Evolutionary conservation across 108 stramenopile genomes (phyloP).

Genomic region (Cyclotella sp.): DNA sequence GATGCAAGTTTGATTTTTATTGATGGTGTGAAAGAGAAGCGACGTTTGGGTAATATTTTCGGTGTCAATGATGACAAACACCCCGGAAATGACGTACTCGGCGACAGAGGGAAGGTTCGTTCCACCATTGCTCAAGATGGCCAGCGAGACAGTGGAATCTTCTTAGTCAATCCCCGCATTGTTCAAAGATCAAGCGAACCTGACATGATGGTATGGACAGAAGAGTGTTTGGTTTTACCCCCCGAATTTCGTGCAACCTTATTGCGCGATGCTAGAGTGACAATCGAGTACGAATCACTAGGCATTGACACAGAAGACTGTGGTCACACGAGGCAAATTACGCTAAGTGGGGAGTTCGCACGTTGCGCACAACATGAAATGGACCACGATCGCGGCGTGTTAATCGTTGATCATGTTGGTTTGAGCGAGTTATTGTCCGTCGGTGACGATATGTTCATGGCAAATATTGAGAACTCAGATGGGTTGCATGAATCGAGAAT

Average conservation of each 20-base stretch:
- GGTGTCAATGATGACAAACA: not conserved
- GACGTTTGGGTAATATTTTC: not conserved
- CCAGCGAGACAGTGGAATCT: slow-evolving; percentile 29
- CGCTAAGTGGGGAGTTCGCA: slow-evolving; percentile 63
- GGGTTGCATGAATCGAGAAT: slow-evolving; percentile 49
- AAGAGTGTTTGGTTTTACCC: slow-evolving; percentile 84
- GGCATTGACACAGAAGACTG: slow-evolving; percentile 12
- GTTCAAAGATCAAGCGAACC: slow-evolving; percentile 70
- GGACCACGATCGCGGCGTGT: slow-evolving; percentile 86
- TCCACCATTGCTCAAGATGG: not conserved
- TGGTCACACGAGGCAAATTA: slow-evolving; percentile 33
- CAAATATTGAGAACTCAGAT: slow-evolving; percentile 65
- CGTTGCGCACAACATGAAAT: slow-evolving; percentile 84
- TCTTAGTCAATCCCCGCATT: slow-evolving; percentile 81
- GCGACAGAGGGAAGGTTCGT: not conserved
- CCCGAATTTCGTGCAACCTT: slow-evolving; percentile 77
- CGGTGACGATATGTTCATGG: slow-evolving; percentile 68
- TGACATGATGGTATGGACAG: slow-evolving; percentile 79
- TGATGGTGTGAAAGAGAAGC: slow-evolving; percentile 26
- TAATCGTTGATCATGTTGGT: slow-evolving; percentile 82
- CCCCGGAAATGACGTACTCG: too few relatives aligned
- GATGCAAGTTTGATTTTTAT: slow-evolving; percentile 74
- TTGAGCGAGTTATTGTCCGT: slow-evolving; percentile 69
- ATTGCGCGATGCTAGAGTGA: slow-evolving; percentile 71
- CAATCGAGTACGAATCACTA: slow-evolving; percentile 63